Base-by-base conservation (phyloP, 2,329 filamentous ascomycete genomes). In the Sphaerulina populicola region DNA sequence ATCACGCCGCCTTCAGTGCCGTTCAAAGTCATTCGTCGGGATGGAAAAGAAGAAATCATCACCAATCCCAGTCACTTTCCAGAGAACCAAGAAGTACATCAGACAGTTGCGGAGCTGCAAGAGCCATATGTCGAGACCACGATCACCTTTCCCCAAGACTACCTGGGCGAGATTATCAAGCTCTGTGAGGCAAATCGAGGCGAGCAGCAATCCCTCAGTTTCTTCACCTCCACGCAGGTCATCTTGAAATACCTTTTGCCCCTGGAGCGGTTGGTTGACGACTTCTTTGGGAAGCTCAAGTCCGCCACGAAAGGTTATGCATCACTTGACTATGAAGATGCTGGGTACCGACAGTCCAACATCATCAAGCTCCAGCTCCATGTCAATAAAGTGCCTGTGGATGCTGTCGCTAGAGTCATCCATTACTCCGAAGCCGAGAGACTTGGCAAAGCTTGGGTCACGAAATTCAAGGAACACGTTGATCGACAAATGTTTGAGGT, bases 401-500 rank as follows among this genome's bases (percentile, higher is more conserved):
- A 98, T 70, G 93, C 93, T 9, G 89, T 98, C 14, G 83, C 88
- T n/a, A 82, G 91, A 31, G 82, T 98, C 3, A 80, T 97, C 36
- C 93, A 98, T 63, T 72, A 76, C 35, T 88, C 84, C 10, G 89
- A 96, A 68, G 81, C 84, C 0, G 85, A 91, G 29, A 78, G 87
- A 14, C 74, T 96, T 4, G 93, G 89, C 4, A 78, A 88, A 43
- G 77, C 82, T 51, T 98, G 93, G 93, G 91, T 96, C 5, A 82
- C 80, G 37, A 95, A 94, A 69, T 97, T 98, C 76, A 97, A 95
- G 66, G 83, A 96, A 68, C 91, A 97, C 63, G 91, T 98, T 15
- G 87, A 95, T 63, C 77, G 93, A 14, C 93, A 98, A 69, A 93
- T 97, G 83, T 98, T 95, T 64, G 93, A 98, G 72, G 82, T 98